These are phyloP conservation scores for Fusarium concolor DNA, from an alignment of 2,329 filamentous ascomycete species.

Conservation along the genomic window DNA sequence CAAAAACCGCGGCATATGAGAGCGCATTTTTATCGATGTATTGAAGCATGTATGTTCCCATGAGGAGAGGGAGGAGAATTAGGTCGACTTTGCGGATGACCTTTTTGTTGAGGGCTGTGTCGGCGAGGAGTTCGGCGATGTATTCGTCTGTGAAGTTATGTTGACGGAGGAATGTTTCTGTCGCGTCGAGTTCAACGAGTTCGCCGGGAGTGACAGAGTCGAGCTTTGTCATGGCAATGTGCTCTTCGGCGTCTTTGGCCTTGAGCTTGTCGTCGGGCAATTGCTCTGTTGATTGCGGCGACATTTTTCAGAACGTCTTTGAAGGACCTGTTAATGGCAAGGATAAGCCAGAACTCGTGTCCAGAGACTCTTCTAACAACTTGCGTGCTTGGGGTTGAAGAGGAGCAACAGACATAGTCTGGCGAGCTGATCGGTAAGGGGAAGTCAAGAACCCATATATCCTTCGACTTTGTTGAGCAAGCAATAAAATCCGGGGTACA, in stretches of 20 bases:
- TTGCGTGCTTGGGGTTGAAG: background rate
- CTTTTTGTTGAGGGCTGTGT: conserved; percentile 25
- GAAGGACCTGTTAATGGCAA: too few relatives aligned
- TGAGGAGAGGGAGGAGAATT: conserved; percentile 62
- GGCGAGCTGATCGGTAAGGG: too few relatives aligned
- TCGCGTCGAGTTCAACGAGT: conserved; percentile 28
- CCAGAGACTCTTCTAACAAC: background rate
- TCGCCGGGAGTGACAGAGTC: conserved; percentile 33
- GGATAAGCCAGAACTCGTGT: too few relatives aligned
- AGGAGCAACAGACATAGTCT: background rate
- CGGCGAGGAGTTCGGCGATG: conserved; percentile 31
- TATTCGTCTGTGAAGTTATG: conserved; percentile 41
- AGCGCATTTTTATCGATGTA: conserved; percentile 67
- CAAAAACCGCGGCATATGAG: conserved; percentile 65
- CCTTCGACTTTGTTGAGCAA: fast-evolving
- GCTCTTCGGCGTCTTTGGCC: conserved; percentile 21
- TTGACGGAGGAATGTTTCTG: conserved; percentile 36
- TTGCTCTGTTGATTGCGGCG: background rate
- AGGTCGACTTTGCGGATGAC: conserved; percentile 59
- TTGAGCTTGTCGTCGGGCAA: background rate
- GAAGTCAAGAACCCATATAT: background rate
- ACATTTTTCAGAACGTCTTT: too few relatives aligned
- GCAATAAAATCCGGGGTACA: background rate
- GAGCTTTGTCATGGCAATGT: conserved; percentile 29
- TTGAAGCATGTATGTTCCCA: conserved; percentile 62